Conservation (phyloP, 164 flowering plant species). For the Cinnamomum micranthum region DNA sequence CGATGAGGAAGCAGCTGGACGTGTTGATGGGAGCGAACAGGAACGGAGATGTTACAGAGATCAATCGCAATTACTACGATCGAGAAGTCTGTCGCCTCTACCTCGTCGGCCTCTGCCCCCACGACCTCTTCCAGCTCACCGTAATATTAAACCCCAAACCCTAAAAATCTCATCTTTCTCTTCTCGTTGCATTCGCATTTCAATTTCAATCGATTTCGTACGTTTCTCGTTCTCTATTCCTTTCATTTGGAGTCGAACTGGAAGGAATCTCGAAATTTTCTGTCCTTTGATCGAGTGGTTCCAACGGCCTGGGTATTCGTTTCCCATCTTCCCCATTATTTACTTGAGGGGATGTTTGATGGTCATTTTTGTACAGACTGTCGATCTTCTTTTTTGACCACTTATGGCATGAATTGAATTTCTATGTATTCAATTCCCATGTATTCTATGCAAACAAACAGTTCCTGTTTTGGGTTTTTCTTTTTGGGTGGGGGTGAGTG, state of each 20-base stretch:
- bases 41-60: conserved; percentile 87
- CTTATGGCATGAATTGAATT: too few species aligned
- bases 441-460: too few species aligned
- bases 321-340: background rate
- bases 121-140: conserved; percentile 94
- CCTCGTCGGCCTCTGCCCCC: conserved; percentile 96
- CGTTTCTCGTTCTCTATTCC: background rate
- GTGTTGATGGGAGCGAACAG: conserved; percentile 96
- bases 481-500: too few species aligned
- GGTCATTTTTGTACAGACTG: too few species aligned
- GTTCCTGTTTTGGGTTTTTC: too few species aligned
- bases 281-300: too few species aligned
- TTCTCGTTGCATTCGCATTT: background rate
- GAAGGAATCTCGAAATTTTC: background rate
- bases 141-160: conserved; percentile 23
- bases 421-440: too few species aligned
- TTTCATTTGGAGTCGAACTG: background rate
- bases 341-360: background rate
- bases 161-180: background rate
- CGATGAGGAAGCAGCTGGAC: conserved; percentile 90
- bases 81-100: conserved; percentile 96
- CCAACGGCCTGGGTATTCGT: too few species aligned
- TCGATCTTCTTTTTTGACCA: too few species aligned
- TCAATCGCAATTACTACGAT: conserved; percentile 89
- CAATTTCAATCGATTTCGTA: background rate